A percentile compares a stretch with the other conserved stretches of the same genome.
These are phyloP conservation scores for Letharia columbiana DNA, from an alignment of 495 filamentous ascomycete species.

Conservation along the genomic window DNA sequence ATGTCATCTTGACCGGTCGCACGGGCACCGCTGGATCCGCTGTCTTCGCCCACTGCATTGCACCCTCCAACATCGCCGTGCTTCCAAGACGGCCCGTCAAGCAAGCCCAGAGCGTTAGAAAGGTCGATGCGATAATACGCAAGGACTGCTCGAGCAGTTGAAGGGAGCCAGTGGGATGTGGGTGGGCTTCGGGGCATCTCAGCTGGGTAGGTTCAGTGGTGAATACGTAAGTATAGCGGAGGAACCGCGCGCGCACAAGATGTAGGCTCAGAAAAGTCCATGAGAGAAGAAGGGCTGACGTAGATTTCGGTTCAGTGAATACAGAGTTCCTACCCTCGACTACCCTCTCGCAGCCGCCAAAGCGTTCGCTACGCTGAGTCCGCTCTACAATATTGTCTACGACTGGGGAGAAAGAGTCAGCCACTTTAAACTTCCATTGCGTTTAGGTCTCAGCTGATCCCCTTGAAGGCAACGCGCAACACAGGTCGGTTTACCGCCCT, in stretches of 20 bases:
- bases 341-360: conserved; percentile 46
- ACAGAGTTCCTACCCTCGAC: conserved; percentile 48
- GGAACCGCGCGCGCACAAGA: background rate
- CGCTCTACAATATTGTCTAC: conserved; percentile 53
- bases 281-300: too few relatives aligned
- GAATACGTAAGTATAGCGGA: conserved; percentile 32
- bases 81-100: conserved; percentile 11
- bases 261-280: background rate
- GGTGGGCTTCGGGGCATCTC: conserved; percentile 53
- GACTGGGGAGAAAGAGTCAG: conserved; percentile 44
- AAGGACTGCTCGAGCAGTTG: conserved; percentile 47
- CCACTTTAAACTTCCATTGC: background rate
- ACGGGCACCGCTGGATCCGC: conserved; percentile 54
- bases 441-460: background rate
- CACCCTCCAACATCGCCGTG: conserved; percentile 26
- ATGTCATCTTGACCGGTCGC: conserved; percentile 56
- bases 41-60: conserved; percentile 49
- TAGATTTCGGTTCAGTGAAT: conserved; percentile 36
- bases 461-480: conserved; percentile 29
- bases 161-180: conserved; percentile 46
- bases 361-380: conserved; percentile 39
- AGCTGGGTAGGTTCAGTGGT: conserved; percentile 39
- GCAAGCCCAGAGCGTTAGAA: conserved; percentile 26
- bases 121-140: conserved; percentile 47
- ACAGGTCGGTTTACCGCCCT: conserved; percentile 40